phyloP scores from a whole-genome alignment of 1,284 basidiomycete genomes.

The Marasmius fiardii region DNA sequence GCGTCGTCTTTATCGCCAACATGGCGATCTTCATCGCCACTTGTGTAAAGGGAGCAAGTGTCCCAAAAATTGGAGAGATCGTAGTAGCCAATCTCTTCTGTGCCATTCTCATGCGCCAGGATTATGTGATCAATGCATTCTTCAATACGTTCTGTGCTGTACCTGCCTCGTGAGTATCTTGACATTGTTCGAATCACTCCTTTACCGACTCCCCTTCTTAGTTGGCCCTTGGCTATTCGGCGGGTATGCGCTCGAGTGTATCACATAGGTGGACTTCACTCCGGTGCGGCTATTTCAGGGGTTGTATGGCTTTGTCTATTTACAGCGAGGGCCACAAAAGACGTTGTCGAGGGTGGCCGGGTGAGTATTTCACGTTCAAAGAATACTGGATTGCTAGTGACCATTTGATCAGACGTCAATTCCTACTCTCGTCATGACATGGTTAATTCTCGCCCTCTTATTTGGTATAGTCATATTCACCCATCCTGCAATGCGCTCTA shows the following conservation, averaged over 20 bases:
- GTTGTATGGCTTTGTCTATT: slow-evolving; percentile 51
- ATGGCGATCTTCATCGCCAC: slow-evolving; percentile 48
- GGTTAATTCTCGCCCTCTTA: slow-evolving; percentile 46
- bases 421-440: slow-evolving; percentile 29
- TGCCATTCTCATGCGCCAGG: slow-evolving; percentile 60
- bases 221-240: slow-evolving; percentile 53
- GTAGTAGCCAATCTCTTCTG: slow-evolving; percentile 52
- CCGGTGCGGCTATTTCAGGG: slow-evolving; percentile 52
- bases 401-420: slow-evolving; percentile 7
- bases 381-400: background rate
- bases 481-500: slow-evolving; percentile 43
- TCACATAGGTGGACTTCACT: slow-evolving; percentile 57
- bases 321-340: slow-evolving; percentile 51
- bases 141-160: slow-evolving; percentile 50
- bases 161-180: slow-evolving; percentile 38
- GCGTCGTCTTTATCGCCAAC: slow-evolving; percentile 52
- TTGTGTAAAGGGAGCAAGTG: slow-evolving; percentile 37
- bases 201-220: slow-evolving; percentile 21
- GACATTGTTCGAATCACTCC: background rate
- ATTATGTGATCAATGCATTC: slow-evolving; percentile 56
- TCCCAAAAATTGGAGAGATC: slow-evolving; percentile 44
- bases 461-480: slow-evolving; percentile 48
- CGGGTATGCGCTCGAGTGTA: slow-evolving; percentile 52
- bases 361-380: slow-evolving; percentile 2
- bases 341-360: slow-evolving; percentile 28